Percentiles rank a stretch among this genome's conserved stretches.
Conservation (phyloP, 371 early-diverging fungal species). For the Capniomyces stellatus region DNA sequence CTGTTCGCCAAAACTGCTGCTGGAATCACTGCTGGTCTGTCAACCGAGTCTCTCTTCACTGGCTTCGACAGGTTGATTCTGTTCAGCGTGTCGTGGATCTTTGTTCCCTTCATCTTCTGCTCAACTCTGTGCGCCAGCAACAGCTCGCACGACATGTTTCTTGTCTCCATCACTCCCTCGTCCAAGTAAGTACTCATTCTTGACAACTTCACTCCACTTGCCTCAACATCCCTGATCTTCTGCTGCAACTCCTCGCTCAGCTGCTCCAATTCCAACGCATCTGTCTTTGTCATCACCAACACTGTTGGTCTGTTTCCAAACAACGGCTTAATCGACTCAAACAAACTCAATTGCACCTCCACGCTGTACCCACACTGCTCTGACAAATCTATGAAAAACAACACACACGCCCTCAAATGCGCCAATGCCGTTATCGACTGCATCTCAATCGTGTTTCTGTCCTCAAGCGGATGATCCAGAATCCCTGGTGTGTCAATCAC, state of each 20-base stretch:
- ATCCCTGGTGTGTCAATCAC: slow-evolving; percentile 99
- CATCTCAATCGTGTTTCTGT: slow-evolving; percentile 99
- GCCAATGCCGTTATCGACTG: slow-evolving; percentile 99
- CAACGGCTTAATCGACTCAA: slow-evolving; percentile 93
- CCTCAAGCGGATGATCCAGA: slow-evolving; percentile 98
- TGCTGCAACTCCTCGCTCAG: slow-evolving; percentile 51
- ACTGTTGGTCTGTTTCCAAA: slow-evolving; percentile 97
- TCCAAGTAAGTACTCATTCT: slow-evolving; percentile 84
- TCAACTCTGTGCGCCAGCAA: slow-evolving; percentile 87
- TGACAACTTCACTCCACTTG: slow-evolving; percentile 50
- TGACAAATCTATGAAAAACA: slow-evolving; percentile 98
- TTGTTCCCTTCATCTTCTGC: slow-evolving; percentile 78
- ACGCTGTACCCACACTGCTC: slow-evolving; percentile 99
- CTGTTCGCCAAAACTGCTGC: slow-evolving; percentile 40
- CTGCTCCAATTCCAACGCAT: slow-evolving; percentile 68
- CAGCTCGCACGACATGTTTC: slow-evolving; percentile 86
- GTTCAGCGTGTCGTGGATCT: slow-evolving; percentile 83
- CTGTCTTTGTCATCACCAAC: slow-evolving; percentile 96
- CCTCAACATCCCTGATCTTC: slow-evolving; percentile 53
- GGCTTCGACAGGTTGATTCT: slow-evolving; percentile 88
- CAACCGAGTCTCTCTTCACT: slow-evolving; percentile 58
- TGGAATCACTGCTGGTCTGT: slow-evolving; percentile 76
- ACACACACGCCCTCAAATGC: slow-evolving; percentile 92
- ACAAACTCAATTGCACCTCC: slow-evolving; percentile 82
- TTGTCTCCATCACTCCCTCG: slow-evolving; percentile 88